Conservation (phyloP, 2,329 filamentous ascomycete genomes). For the Alternaria burnsii region DNA sequence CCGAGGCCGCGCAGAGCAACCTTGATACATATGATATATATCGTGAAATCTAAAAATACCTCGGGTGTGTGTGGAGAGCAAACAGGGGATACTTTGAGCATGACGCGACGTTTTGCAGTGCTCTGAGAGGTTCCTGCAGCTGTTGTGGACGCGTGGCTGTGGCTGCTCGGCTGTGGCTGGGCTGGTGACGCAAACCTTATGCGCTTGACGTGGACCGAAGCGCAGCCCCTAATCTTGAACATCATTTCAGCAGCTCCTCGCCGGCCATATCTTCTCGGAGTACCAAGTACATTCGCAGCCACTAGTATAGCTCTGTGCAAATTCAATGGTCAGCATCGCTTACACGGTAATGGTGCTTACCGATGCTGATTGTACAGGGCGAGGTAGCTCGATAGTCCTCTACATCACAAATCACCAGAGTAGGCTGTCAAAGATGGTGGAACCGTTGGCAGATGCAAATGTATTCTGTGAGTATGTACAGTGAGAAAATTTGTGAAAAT, state of each 20-base stretch:
- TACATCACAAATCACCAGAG: not conserved
- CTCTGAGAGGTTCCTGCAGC: conserved; percentile 1
- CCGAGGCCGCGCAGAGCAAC: conserved; percentile 1
- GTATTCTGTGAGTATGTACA: not conserved
- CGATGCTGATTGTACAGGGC: not conserved
- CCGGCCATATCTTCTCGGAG: not conserved
- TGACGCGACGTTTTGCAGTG: not conserved
- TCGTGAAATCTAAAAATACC: conserved; percentile 14
- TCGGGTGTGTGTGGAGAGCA: not conserved
- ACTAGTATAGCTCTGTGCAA: not conserved
- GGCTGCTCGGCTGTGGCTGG: conserved; percentile 16
- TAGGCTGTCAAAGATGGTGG: not conserved
- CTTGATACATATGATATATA: conserved; percentile 2
- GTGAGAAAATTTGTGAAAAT: not conserved
- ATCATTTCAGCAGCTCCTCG: not conserved
- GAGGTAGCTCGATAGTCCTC: not conserved
- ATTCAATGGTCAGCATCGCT: not conserved
- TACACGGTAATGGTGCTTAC: not conserved
- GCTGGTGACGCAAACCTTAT: conserved; percentile 15
- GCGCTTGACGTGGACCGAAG: not conserved
- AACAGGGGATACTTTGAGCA: conserved; percentile 1
- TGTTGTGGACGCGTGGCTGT: conserved; percentile 18
- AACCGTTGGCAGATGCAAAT: not conserved
- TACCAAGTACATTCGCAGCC: not conserved
- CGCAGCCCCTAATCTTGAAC: not conserved